Evolutionary conservation across 441 rosid genomes (phyloP), one percentile per base, ranked within the genome.

Genomic region (Corymbia calophylla): DNA sequence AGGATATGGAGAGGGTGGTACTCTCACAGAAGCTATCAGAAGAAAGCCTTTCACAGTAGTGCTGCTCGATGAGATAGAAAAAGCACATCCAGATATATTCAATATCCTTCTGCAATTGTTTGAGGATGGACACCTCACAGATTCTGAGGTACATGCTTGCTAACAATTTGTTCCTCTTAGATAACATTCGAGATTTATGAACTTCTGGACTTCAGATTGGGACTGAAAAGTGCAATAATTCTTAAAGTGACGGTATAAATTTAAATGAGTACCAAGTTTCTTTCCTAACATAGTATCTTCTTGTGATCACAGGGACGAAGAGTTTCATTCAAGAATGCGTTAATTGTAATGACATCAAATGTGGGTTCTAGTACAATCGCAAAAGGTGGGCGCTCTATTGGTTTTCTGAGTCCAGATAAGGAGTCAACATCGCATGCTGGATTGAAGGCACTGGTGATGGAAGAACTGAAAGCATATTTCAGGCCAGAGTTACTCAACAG

Each of bases 21-120:
- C 93, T 92, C 97, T 96, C 9, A 95, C 98, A 11, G 98, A 96
- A 94, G 98, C 98, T 90, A 95, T 96, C 81, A 94, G 98, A 94
- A 94, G 96, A 91, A 94, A 91, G 48, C 98, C 98, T 64, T 96
- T 95, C 89, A 94, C 96, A 13, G 93, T 96, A 88, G 93, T 96
- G 87, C 92, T 96, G 93, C 96, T 96, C 8, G 97, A 96, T 88
- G 98, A 96, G 91, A 96, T 96, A 86, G 98, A 96, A 93, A 96
- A 95, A 92, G 98, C 98, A 55, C 98, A 96, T 91, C 98, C 97
- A 4, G 97, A 96, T 91, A 92, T 95, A 89, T 96, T 96, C 91
- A 96, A 95, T 93, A 95, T 96, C 90, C 97, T 96, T 90, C 96
- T 96, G 91, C 98, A 96, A 87, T 90, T 96, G 88, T 95, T 96